Base-by-base conservation (phyloP, 768 basidiomycete genomes). In the Amanita muscaria region DNA sequence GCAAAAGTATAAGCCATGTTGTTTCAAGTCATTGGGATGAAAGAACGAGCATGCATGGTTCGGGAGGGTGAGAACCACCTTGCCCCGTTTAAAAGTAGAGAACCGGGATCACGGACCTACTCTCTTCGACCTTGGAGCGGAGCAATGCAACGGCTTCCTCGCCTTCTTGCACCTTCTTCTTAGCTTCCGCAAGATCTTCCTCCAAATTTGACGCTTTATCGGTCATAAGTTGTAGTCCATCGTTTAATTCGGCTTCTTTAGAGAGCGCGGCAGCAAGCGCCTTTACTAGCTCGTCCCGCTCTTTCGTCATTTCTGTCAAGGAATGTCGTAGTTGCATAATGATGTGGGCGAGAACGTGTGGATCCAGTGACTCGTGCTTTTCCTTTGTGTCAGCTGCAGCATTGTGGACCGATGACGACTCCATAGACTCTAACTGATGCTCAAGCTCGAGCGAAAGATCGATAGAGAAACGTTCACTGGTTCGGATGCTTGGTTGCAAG, bases 81-180 rank as follows among this genome's bases (percentile, higher is more conserved):
- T 21, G 19, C 22, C 23, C 6, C 23, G 31, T 19, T 10, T 46
- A 45, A 47, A 9, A 49, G 31, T 37, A 40, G 24, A 22, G 14
- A 33, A 16, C 44, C 39, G 29, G 12, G 12, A 52, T 31, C 25
- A 56, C 74, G 16, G 53, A 85, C 87, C 88, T 74, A 70, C 85
- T 88, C 61, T 90, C 88, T 54, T 90, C 88, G 3, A 90, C 85
- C 59, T 89, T 90, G n/a, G 76, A 70, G 27, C 88, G 74, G 40
- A 91, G 65, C 61, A 90, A 64, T 2, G 67, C 62, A 38, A 91
- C 85, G 29, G 84, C 80, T 48, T 88, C 80, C 55, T 86, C 85
- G 44, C 88, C 82, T 37, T 89, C 87, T 47, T 70, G 74, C 37
- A 67, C 68, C 55, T 76, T 78, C 53, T 58, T 66, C 53, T 63